Evolutionary conservation across 2,329 filamentous ascomycete species (phyloP).

Genomic region (Ophiostoma piceae): DNA sequence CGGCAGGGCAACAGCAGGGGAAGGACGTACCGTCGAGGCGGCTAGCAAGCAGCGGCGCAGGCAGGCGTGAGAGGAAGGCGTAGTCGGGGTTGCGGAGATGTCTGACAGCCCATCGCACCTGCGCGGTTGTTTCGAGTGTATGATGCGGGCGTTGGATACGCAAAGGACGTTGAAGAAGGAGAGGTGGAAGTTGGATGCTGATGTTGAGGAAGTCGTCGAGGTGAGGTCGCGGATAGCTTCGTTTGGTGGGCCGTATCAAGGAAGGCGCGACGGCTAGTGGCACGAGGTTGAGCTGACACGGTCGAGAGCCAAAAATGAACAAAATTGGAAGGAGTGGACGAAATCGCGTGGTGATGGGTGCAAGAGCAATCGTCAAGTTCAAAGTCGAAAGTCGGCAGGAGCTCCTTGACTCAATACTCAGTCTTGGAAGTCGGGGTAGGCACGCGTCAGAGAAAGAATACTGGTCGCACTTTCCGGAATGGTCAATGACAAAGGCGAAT

Average conservation of each 20-base stretch:
- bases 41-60: slow-evolving; percentile 1
- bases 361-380: neutral
- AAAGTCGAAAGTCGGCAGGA: slow-evolving; percentile 12
- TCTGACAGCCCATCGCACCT: slow-evolving; percentile 24
- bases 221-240: neutral
- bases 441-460: neutral
- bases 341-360: too few species aligned
- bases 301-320: neutral
- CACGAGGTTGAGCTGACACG: neutral
- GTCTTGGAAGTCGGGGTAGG: slow-evolving; percentile 8
- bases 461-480: slow-evolving; percentile 17
- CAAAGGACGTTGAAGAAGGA: neutral
- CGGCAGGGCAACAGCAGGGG: neutral
- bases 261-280: neutral
- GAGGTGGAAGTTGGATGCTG: neutral
- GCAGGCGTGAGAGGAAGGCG: slow-evolving; percentile 2
- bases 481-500: neutral
- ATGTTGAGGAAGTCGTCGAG: neutral
- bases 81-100: slow-evolving; percentile 13
- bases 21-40: slow-evolving; percentile 1
- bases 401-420: neutral
- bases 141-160: neutral
- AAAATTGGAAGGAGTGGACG: too few species aligned
- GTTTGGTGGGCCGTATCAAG: neutral
- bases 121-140: neutral